These are phyloP conservation scores for Coemansia sp. DNA, from an alignment of 192 early-diverging fungal genomes.

Conservation along the genomic window DNA sequence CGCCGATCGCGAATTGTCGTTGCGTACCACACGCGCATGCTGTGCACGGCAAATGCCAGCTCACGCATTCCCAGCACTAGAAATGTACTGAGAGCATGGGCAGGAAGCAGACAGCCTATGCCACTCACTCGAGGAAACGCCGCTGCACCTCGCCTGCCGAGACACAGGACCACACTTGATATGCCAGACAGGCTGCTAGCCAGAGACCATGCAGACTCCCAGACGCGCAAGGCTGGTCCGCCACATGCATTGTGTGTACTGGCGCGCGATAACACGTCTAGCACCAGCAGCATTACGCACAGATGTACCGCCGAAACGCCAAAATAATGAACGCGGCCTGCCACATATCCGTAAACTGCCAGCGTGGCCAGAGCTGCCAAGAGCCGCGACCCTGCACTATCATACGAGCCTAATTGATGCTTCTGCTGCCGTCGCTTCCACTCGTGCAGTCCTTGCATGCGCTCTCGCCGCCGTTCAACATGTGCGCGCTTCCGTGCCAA, in stretches of 20 bases:
- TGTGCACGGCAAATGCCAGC: conserved; percentile 25
- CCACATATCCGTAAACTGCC: neutral
- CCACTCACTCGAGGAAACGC: conserved; percentile 4
- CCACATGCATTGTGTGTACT: too few species aligned
- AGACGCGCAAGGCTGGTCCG: neutral
- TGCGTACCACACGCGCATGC: conserved; percentile 42
- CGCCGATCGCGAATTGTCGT: conserved; percentile 41
- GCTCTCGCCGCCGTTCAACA: conserved; percentile 16
- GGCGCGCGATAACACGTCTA: conserved; percentile 1
- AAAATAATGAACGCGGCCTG: neutral
- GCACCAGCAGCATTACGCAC: conserved; percentile 8
- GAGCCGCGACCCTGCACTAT: neutral
- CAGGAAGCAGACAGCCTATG: conserved; percentile 17
- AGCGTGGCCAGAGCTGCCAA: conserved; percentile 2
- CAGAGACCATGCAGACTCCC: neutral
- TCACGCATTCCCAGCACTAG: conserved; percentile 27
- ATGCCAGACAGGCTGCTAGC: neutral
- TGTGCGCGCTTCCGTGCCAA: conserved; percentile 15
- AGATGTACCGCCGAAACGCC: neutral
- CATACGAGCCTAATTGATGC: neutral
- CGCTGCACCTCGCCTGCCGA: neutral
- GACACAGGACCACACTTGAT: neutral
- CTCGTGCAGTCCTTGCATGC: conserved; percentile 14
- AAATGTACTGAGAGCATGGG: conserved; percentile 23
- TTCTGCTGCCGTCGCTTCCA: conserved; percentile 16